Evolutionary conservation across 2,329 filamentous ascomycete species (phyloP), one percentile per base, ranked within the genome.

Genomic region (Aspergillus vadensis): DNA sequence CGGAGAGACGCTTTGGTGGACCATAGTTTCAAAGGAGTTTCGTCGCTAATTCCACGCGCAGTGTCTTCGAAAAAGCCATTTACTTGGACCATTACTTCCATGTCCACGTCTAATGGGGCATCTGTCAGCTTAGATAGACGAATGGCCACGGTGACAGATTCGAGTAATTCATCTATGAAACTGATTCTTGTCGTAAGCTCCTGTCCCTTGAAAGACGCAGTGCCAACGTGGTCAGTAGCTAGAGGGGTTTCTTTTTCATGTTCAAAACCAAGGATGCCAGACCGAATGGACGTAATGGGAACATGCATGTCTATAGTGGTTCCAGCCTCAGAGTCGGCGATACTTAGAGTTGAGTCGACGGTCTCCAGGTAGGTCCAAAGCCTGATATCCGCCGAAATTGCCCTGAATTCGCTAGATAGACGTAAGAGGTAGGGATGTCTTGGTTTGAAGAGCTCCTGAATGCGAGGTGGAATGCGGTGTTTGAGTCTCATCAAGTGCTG

Each of bases 331-430:
- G 72, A 67, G 43, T 72, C 71, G 9, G 74, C 68, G 6, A 75
- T 81, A 0, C 82, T 83, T 4, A 88, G 75, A 0, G 81, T 80
- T 0, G 85, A 87, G 69, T 88, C 86, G 7, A 85, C 80, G 0
- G 85, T 88, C 66, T 88, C 86, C 60, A 88, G 85, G 43, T 88
- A 83, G 0, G 85, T 86, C 85, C 86, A 88, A 12, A 88, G 77
- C 6, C 81, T 82, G 54, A 88, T 77, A 58, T 88, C 86, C 38
- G 82, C 82, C 0, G 85, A 81, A 5, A 86, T 80, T 3, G 83
- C 78, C 51, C 81, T 81, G 67, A 88, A 88, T 44, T 81, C 78
- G 3, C 86, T 82, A 17, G 87, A 50, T 80, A 77, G 65, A 43
- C 76, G 77, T 6, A 83, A 69, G 1, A 88, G 72, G 0, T 78